Evolutionary conservation across 163 green algal genomes (phyloP), one percentile per base, ranked within the genome.

Genomic region (Chloroidium sp.): DNA sequence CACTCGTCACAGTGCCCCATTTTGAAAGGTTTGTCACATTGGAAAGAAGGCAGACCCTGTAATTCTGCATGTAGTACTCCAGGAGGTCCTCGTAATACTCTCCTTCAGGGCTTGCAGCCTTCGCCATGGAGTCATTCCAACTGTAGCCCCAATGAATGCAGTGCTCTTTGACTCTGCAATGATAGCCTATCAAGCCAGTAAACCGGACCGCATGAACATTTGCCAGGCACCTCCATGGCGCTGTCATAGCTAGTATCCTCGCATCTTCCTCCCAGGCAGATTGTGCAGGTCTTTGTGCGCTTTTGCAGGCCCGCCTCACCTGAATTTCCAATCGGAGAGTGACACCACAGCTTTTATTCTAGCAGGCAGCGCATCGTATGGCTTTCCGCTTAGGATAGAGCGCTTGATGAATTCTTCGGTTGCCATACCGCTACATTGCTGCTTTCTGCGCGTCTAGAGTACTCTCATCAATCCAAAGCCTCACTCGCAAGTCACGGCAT

Each of bases 11-110:
- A 36, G 36, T 36, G 36, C 36, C 36, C 36, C 36, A 36, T 36
- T 36, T 36, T 36, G 36, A 36, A 36, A 36, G 36, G 36, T 36
- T 36, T 36, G 36, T 36, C 36, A 36, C 36, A 36, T 36, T 36
- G 36, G 36, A 36, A 36, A 36, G 36, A 36, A 36, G 36, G 36
- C 36, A 36, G 72, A 92, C 84, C 85, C 90, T 79, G 3, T 89
- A 86, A n/a, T 86, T 84, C 4, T 82, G 59, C n/a, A 81, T 76
- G 62, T 85, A 91, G 82, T 81, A 87, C 2, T 76, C 69, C 1
- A 91, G 62, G 60, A 92, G 81, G 62, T 88, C 83, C 8, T 98
- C 95, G 78, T 98, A 98, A 83, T 98, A 98, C 12, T 97, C 94
- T 59, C 89, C 78, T 86, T 98, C 92, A 36, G 77, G 59, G 79